Evolutionary conservation across 2,329 filamentous ascomycete genomes (phyloP).

Genomic region (Ustulina deusta): DNA sequence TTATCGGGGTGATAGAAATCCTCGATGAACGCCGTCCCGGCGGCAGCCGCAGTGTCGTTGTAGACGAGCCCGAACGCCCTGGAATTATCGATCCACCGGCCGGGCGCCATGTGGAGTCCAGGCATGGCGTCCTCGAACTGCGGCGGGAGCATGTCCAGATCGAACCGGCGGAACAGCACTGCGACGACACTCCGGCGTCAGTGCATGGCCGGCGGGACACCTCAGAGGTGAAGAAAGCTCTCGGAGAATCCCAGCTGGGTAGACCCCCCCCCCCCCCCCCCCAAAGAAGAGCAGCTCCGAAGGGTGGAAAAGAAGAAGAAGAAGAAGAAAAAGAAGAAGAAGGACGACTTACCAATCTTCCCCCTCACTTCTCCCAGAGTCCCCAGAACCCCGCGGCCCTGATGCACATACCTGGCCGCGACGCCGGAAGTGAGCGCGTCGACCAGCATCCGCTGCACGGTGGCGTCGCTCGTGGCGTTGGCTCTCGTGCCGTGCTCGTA

Average conservation of each 20-base stretch:
- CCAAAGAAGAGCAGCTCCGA: not conserved
- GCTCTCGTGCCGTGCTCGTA: constrained; percentile 56
- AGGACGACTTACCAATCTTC: constrained; percentile 43
- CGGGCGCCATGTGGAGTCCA: constrained; percentile 60
- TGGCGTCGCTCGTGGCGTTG: constrained; percentile 51
- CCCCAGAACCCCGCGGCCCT: constrained; percentile 25
- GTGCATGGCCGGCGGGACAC: not conserved
- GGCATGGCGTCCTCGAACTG: constrained; percentile 55
- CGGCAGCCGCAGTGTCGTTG: constrained; percentile 51
- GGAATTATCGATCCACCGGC: constrained; percentile 58
- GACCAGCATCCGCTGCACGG: constrained; percentile 55
- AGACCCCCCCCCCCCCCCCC: not conserved
- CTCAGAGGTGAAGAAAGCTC: not conserved
- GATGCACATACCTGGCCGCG: constrained; percentile 55
- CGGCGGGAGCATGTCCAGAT: constrained; percentile 48
- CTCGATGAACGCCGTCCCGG: constrained; percentile 60
- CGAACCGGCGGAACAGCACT: constrained; percentile 59
- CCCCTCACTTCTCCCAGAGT: constrained; percentile 43
- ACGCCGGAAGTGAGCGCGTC: constrained; percentile 54
- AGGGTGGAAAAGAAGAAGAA: too few species aligned
- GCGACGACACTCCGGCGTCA: not conserved
- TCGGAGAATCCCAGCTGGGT: not conserved
- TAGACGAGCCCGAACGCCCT: constrained; percentile 57
- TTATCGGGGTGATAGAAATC: constrained; percentile 60
- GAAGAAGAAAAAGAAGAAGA: not conserved